phyloP scores from a whole-genome alignment of 345 rosid genomes.

The Ceriops zippeliana region DNA sequence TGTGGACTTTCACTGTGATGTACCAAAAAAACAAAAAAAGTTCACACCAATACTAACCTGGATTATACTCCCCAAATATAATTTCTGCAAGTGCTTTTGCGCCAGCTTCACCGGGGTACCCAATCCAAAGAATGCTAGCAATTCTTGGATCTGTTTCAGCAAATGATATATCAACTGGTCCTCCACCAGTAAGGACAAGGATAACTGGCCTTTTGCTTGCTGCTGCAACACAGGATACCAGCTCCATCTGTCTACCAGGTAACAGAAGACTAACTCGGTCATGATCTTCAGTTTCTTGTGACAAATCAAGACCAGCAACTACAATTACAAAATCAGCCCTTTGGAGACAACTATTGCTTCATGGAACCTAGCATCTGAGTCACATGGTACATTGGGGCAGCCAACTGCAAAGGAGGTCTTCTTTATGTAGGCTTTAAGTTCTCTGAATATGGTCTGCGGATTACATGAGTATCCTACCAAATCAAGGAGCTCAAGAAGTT shows the following conservation, averaged over 20 bases:
- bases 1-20: not conserved
- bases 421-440: slow-evolving; percentile 45
- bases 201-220: slow-evolving; percentile 63
- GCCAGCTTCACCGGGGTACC: slow-evolving; percentile 94
- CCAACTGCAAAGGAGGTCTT: slow-evolving; percentile 52
- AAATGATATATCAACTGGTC: slow-evolving; percentile 80
- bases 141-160: slow-evolving; percentile 55
- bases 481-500: slow-evolving; percentile 7
- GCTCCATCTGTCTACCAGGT: slow-evolving; percentile 76
- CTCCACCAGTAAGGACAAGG: slow-evolving; percentile 93
- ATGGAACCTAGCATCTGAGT: slow-evolving; percentile 39
- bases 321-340: slow-evolving; percentile 60
- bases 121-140: slow-evolving; percentile 83
- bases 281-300: slow-evolving; percentile 85
- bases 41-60: slow-evolving; percentile 48
- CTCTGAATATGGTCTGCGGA: slow-evolving; percentile 54
- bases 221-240: slow-evolving; percentile 61
- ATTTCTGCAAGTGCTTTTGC: slow-evolving; percentile 75
- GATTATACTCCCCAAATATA: slow-evolving; percentile 78
- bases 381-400: slow-evolving; percentile 62
- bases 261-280: slow-evolving; percentile 81
- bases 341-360: slow-evolving; percentile 59
- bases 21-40: not conserved
- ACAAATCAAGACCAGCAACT: slow-evolving; percentile 72
- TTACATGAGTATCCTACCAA: slow-evolving; percentile 66